These are phyloP conservation scores for Galerina sulciceps DNA, from an alignment of 768 basidiomycete genomes.

Conservation along the genomic window DNA sequence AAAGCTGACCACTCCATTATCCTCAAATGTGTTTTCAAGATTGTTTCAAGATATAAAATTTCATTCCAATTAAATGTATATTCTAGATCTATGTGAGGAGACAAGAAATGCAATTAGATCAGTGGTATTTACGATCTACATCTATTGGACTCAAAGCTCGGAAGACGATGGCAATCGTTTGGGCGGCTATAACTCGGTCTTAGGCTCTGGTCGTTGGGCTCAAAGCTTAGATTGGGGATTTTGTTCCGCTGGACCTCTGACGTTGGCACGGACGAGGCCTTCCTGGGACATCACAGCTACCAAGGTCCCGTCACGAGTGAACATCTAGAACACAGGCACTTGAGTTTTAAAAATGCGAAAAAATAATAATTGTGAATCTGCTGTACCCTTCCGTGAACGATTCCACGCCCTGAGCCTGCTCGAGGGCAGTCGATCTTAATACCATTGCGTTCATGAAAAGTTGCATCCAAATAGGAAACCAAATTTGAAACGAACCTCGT, in stretches of 20 bases:
- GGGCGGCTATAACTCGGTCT: too few species aligned
- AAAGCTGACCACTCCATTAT: too few species aligned
- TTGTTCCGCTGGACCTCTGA: constrained; percentile 42
- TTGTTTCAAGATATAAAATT: too few species aligned
- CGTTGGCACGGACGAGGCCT: constrained; percentile 70
- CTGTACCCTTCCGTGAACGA: constrained; percentile 78
- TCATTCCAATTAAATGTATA: too few species aligned
- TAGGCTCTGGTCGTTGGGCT: not conserved
- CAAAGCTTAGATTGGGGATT: constrained; percentile 20
- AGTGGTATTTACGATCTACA: too few species aligned
- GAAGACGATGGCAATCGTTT: too few species aligned
- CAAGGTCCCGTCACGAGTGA: constrained; percentile 64
- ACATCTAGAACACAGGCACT: constrained; percentile 50
- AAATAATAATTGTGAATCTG: constrained; percentile 24
- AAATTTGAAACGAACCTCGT: constrained; percentile 58
- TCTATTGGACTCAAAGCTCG: too few species aligned
- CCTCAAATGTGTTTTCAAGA: too few species aligned
- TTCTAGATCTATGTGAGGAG: too few species aligned
- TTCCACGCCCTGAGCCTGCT: constrained; percentile 66
- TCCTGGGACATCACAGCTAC: constrained; percentile 84
- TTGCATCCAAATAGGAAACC: constrained; percentile 4
- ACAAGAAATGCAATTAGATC: too few species aligned
- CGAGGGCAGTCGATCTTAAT: constrained; percentile 66
- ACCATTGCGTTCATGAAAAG: not conserved
- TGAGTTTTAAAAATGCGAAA: not conserved